Evolutionary conservation across 2,329 filamentous ascomycete species (phyloP), one percentile per base, ranked within the genome.

Genomic region (Trichoderma arundinaceum): DNA sequence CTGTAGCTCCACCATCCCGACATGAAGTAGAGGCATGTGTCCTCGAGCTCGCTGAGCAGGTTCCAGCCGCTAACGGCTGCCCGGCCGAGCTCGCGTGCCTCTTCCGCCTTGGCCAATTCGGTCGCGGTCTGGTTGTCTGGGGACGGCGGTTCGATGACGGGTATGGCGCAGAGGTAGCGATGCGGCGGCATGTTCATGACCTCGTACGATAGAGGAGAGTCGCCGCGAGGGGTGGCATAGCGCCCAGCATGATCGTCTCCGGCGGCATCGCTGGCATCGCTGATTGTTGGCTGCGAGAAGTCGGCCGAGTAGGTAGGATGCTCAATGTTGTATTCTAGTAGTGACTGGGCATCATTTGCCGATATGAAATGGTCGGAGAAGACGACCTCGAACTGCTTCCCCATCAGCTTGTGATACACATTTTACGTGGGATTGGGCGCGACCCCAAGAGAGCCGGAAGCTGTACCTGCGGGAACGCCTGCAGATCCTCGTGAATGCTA

Each of bases 1-100:
- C 90, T 91, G 78, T 97, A 97, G 74, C 91, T 95, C 94, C 94
- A 97, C 94, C 94, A 97, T 0, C 94, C 94, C 1, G 88, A 91
- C 69, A 93, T 81, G 69, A 83, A 87, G 80, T 94, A 96, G 69
- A 97, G 86, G 77, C 94, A 97, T 3, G 89, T 90, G 61, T 94
- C 86, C 65, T 95, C 87, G 77, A 97, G 89, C 32, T 89, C 88
- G 69, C 86, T 85, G 58, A 97, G 81, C 22, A 97, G 83, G 73
- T 95, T 90, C 84, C 92, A 91, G 6, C 94, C 94, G 56, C 88
- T 88, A 38, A 87, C 84, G 1, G 90, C 91, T 1, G 93, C 94
- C 32, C 91, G 88, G 46, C 85, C 86, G 9, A 96, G 84, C 77
- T 97, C 93, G 68, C 89, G 90, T 67, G 91, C 90, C 76, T 95